Evolutionary conservation across 352 stramenopile genomes (phyloP), one percentile per base, ranked within the genome.

Genomic region (Thalassiosira ordinaria): DNA sequence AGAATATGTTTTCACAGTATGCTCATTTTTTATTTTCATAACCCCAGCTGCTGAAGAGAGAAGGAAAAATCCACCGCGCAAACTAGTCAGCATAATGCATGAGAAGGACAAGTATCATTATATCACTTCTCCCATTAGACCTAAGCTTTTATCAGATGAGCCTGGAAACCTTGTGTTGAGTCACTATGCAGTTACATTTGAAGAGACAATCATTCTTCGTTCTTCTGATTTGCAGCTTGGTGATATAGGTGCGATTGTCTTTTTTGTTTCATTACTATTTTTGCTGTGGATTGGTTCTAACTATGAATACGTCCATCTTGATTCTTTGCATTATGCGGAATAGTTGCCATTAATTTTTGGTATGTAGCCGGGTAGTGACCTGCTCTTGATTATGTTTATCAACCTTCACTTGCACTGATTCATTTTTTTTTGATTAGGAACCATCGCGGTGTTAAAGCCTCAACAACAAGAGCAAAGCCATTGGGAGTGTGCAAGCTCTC

Each of bases 171-270:
- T 56, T 51, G 67, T 49, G 18, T 26, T 78, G 14, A 67, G 47
- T 22, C 72, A 82, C 31, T 88, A 84, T 60, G 68, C 78, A 4
- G 77, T 84, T 31, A 70, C 55, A 27, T 88, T 76, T 57, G 81
- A 88, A 64, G 73, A 85, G 51, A 84, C 77, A 33, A 47, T 88
- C 29, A 63, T 83, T 62, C 37, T 88, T 20, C 59, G 74, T 24
- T 78, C 70, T 24, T 63, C 67, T 27, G 78, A 88, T 56, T 70
- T 88, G 53, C 77, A 88, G 60, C 77, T 88, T 52, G 44, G 8
- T 39, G 76, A 84, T 70, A 31, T 68, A 72, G 68, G 71, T 80
- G 65, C 7, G 14, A 2, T 16, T 26, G 44, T 47, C 7, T 46
- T 46, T 46, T 55, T 22, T 33, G 67, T 47, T 35, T 7, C 14